Evolutionary conservation across 139 green algal genomes (phyloP).

Genomic region (Desmodesmus armatus): DNA sequence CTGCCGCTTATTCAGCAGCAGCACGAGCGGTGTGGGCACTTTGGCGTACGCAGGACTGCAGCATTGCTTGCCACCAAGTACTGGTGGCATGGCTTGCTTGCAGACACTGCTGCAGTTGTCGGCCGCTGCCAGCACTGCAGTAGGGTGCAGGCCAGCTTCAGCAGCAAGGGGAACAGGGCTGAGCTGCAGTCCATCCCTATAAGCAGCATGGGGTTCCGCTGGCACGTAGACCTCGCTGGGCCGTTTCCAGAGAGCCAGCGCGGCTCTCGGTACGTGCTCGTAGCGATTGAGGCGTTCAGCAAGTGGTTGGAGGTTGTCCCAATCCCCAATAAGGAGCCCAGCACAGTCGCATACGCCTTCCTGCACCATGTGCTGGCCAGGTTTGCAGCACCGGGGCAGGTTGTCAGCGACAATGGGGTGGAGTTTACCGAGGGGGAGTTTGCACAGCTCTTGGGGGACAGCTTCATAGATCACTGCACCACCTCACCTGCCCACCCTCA

Average conservation of each 20-base stretch:
- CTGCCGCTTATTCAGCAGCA: background rate
- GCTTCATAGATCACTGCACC: background rate
- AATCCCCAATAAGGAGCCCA: background rate
- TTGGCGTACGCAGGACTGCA: background rate
- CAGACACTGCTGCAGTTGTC: background rate
- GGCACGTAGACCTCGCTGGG: background rate
- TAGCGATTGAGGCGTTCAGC: background rate
- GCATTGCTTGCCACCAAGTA: background rate
- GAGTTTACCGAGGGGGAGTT: background rate
- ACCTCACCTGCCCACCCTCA: too few species aligned
- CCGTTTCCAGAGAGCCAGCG: background rate
- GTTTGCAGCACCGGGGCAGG: background rate
- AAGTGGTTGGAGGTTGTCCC: background rate
- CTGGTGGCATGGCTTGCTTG: background rate
- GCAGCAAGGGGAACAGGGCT: too few species aligned
- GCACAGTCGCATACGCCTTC: background rate
- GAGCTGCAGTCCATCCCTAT: constrained; percentile 8
- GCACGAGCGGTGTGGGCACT: background rate
- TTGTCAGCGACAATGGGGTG: background rate
- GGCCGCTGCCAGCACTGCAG: background rate
- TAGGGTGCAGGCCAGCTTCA: background rate
- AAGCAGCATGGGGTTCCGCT: background rate
- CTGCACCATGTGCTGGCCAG: background rate
- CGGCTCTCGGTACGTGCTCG: background rate
- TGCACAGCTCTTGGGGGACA: background rate